Conservation (phyloP, 768 basidiomycete species). For the Gelatoporia subvermispora region DNA sequence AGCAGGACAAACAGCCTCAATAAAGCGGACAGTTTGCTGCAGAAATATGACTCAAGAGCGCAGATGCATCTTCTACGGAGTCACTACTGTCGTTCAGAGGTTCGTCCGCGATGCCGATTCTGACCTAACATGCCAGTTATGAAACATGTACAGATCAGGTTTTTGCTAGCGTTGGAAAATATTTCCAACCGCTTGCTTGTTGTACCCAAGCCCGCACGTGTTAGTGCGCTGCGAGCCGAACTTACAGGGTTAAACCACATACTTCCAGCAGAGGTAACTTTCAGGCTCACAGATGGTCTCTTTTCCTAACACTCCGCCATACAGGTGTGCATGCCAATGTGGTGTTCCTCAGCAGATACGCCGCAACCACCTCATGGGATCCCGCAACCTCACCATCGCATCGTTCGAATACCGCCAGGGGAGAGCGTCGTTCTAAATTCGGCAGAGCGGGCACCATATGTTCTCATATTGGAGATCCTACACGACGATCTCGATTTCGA, state of each 20-base stretch:
- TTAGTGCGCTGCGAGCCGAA: constrained; percentile 95
- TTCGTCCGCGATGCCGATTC: constrained; percentile 26
- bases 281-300: not conserved
- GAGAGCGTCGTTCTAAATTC: constrained; percentile 98
- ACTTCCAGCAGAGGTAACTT: constrained; percentile 83
- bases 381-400: constrained; percentile 79
- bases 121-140: not conserved
- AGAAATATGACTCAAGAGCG: constrained; percentile 60
- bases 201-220: constrained; percentile 88
- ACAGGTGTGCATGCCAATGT: constrained; percentile 85
- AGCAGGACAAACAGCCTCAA: constrained; percentile 40
- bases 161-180: constrained; percentile 82
- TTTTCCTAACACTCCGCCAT: constrained; percentile 4
- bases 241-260: constrained; percentile 93
- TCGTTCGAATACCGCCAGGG: constrained; percentile 95
- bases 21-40: constrained; percentile 53
- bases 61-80: constrained; percentile 74
- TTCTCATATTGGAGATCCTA: constrained; percentile 88
- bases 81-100: constrained; percentile 88
- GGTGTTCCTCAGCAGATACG: constrained; percentile 72
- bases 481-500: constrained; percentile 91
- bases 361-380: constrained; percentile 33
- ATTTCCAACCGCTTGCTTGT: constrained; percentile 90
- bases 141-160: constrained; percentile 57
- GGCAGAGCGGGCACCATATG: constrained; percentile 91